Evolutionary conservation across 768 basidiomycete genomes (phyloP).

Genomic region (Leccinum uliginosum): DNA sequence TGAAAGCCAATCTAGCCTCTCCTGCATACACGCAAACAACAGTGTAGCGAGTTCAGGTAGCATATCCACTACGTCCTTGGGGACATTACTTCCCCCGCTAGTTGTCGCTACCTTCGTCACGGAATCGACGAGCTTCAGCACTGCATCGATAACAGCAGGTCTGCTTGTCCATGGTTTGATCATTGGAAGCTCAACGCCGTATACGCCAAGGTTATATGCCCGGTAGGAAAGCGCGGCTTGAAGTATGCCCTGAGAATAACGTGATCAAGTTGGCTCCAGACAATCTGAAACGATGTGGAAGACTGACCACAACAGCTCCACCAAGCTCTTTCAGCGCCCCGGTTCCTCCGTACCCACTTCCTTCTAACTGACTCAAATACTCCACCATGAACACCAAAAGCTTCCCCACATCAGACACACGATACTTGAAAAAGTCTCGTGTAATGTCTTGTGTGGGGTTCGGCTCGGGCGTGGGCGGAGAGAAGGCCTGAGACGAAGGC

Average conservation of each 20-base stretch:
- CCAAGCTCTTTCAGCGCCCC: slow-evolving; percentile 37
- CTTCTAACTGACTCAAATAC: slow-evolving; percentile 23
- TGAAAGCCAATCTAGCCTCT: slow-evolving; percentile 64
- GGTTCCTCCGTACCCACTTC: slow-evolving; percentile 18
- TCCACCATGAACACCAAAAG: slow-evolving; percentile 59
- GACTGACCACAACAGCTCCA: slow-evolving; percentile 55
- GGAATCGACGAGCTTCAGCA: slow-evolving; percentile 67
- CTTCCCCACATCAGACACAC: slow-evolving; percentile 60
- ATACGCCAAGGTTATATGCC: slow-evolving; percentile 63
- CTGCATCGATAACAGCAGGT: slow-evolving; percentile 59
- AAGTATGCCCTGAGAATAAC: slow-evolving; percentile 53
- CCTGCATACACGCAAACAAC: slow-evolving; percentile 63
- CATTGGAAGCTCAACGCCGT: slow-evolving; percentile 71
- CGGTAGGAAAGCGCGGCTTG: slow-evolving; percentile 74
- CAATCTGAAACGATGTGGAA: background rate
- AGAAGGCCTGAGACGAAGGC: slow-evolving; percentile 9
- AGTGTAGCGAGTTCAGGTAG: slow-evolving; percentile 61
- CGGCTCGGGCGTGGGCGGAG: slow-evolving; percentile 39
- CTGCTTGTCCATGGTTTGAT: slow-evolving; percentile 82
- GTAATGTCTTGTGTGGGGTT: slow-evolving; percentile 67
- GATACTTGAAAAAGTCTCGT: slow-evolving; percentile 78
- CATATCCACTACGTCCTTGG: slow-evolving; percentile 45
- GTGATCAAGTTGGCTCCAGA: background rate
- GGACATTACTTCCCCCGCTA: slow-evolving; percentile 4
- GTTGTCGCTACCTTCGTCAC: slow-evolving; percentile 37